Base-by-base conservation (phyloP, 2,329 filamentous ascomycete species). In the Diaporthe vexans region DNA sequence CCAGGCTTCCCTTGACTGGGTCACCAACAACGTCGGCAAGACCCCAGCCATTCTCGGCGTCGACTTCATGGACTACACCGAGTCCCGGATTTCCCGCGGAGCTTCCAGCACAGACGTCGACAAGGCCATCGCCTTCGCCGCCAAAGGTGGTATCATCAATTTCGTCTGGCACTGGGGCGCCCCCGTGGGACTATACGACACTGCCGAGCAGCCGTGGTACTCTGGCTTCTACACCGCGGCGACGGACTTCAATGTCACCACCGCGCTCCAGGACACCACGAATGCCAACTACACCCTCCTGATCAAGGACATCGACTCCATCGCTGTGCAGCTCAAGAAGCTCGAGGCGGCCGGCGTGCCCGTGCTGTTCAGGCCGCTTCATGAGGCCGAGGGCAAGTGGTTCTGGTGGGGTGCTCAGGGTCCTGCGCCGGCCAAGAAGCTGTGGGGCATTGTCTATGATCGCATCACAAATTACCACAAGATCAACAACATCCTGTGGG, bases 371-470 rank as follows among this genome's bases (percentile, higher is more conserved):
- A 80, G 87, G 1, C 86, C 86, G 6, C 79, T 88, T 37, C 87
- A 88, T 78, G 87, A 88, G 77, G 87, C 86, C 10, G 86, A 88
- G 74, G 86, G 86, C 2, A 81, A 71, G 0, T 88, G 86, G 87
- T 88, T 88, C 81, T 88, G 86, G 86, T 88, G 87, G 87, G 86
- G 86, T 9, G 86, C 86, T 0, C 82, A 86, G 75, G 86, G 86
- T 0, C 80, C 86, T 3, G 86, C 84, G 77, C 80, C 85, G 7
- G 81, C 79, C 75, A 87, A 87, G 80, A 80, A 86, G 77, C 80
- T 88, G 6, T 88, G 81, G 72, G 77, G 77, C 1, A 77, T 88
- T 4, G 51, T 88, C 63, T 87, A 86, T 71, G 82, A 86, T 56
- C 81, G 86, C 1, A 77, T 87, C 43, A 87, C 85, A 0, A 82